These are phyloP conservation scores for Glycine latifolia DNA, from an alignment of 306 rosid species.

Conservation along the genomic window DNA sequence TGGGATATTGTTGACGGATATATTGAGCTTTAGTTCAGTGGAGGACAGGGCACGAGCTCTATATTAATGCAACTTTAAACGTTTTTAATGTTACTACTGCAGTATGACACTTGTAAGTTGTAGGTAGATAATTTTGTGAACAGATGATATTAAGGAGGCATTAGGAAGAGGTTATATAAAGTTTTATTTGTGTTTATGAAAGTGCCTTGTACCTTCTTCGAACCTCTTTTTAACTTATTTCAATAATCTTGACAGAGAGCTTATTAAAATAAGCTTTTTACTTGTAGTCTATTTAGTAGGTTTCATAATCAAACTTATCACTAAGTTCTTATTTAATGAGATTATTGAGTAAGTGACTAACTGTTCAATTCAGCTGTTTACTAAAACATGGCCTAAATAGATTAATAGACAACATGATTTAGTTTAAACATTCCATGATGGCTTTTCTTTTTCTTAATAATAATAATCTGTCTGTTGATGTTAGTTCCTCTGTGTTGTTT, in stretches of 20 bases:
- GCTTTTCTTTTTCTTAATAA: neutral
- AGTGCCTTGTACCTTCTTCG: neutral
- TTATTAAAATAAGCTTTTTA: neutral
- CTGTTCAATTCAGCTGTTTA: neutral
- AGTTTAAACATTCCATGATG: neutral
- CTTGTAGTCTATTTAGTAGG: neutral
- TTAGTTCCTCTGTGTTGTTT: constrained; percentile 16
- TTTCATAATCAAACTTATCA: neutral
- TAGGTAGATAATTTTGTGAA: neutral
- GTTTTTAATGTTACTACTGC: neutral
- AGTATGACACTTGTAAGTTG: neutral
- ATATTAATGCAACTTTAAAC: neutral
- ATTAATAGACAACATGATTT: neutral
- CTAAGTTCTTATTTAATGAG: neutral
- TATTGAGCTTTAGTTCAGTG: too few species aligned
- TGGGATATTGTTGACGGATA: too few species aligned
- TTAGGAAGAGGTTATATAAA: neutral
- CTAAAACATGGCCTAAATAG: neutral
- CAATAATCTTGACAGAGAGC: neutral
- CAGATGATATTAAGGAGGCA: neutral
- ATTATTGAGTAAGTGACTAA: neutral
- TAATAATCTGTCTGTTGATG: neutral
- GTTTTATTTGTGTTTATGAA: neutral
- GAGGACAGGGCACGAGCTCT: neutral
- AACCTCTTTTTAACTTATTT: neutral